These are phyloP conservation scores for Juglanconis juglandina DNA, from an alignment of 2,329 filamentous ascomycete species.

Conservation along the genomic window DNA sequence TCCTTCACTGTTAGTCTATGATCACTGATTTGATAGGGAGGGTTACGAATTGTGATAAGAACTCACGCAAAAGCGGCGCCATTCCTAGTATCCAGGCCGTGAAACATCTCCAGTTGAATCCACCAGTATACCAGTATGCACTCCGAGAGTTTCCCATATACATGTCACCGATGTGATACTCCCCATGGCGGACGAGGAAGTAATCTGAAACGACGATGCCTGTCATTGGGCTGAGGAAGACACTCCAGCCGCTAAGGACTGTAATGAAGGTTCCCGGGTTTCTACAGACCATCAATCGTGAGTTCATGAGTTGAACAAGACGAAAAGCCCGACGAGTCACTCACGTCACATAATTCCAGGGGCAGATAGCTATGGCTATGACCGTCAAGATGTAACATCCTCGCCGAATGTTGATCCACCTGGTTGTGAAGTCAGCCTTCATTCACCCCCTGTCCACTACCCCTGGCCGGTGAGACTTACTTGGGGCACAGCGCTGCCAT, in stretches of 20 bases:
- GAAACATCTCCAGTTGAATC: conserved; percentile 43
- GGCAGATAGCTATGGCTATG: conserved; percentile 38
- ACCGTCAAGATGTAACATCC: conserved; percentile 41
- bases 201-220: conserved; percentile 45
- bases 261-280: conserved; percentile 40
- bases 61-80: conserved; percentile 29
- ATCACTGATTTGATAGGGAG: not conserved
- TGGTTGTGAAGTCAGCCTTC: not conserved
- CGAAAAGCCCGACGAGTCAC: not conserved
- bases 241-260: conserved; percentile 29
- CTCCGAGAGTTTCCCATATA: conserved; percentile 34
- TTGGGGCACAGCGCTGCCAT: conserved; percentile 42
- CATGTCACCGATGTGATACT: conserved; percentile 42
- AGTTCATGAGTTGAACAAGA: not conserved
- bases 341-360: conserved; percentile 37
- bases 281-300: not conserved
- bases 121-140: conserved; percentile 41
- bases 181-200: conserved; percentile 36
- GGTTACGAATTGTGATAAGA: not conserved
- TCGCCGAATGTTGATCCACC: conserved; percentile 45
- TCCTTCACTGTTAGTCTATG: no score
- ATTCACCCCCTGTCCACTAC: not conserved
- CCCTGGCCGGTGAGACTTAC: not conserved
- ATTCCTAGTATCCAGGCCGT: conserved; percentile 37
- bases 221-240: conserved; percentile 47